Percentiles rank a stretch among this genome's conserved stretches.
Evolutionary conservation across 2,329 filamentous ascomycete genomes (phyloP).

Genomic region (Sporothrix inflata): DNA sequence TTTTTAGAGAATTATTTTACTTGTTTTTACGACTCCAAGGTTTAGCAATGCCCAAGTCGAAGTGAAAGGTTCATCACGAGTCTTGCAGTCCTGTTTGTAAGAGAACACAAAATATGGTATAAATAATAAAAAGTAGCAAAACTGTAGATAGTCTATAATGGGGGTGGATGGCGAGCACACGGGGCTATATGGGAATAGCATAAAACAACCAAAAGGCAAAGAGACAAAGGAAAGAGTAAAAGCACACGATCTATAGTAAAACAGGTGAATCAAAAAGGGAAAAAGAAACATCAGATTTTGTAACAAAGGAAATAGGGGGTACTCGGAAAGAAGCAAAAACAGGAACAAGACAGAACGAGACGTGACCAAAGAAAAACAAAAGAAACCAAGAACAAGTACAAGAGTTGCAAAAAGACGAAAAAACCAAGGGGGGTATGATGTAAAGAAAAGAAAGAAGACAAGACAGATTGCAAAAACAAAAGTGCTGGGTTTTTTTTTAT

Average conservation of each 20-base stretch:
- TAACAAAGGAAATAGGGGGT: conserved; percentile 20
- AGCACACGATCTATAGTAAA: conserved; percentile 15
- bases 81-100: background rate
- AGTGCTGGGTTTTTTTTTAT: background rate
- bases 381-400: background rate
- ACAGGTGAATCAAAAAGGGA: background rate
- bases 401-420: background rate
- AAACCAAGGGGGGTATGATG: conserved; percentile 9
- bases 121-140: conserved; percentile 4
- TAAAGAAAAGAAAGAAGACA: conserved; percentile 8
- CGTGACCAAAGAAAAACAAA: background rate
- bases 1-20: background rate
- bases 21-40: background rate
- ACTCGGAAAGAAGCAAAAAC: background rate
- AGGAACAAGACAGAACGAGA: conserved; percentile 2
- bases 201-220: background rate
- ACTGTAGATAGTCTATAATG: background rate
- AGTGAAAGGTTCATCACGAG: background rate
- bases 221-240: conserved; percentile 15
- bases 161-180: background rate
- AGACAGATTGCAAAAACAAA: background rate
- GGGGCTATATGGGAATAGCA: background rate
- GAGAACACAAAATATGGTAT: conserved; percentile 7
- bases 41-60: too few species aligned
- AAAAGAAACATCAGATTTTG: conserved; percentile 4